Evolutionary conservation across 352 stramenopile genomes (phyloP), one percentile per base, ranked within the genome.

Genomic region (Phytophthora colocasiae): DNA sequence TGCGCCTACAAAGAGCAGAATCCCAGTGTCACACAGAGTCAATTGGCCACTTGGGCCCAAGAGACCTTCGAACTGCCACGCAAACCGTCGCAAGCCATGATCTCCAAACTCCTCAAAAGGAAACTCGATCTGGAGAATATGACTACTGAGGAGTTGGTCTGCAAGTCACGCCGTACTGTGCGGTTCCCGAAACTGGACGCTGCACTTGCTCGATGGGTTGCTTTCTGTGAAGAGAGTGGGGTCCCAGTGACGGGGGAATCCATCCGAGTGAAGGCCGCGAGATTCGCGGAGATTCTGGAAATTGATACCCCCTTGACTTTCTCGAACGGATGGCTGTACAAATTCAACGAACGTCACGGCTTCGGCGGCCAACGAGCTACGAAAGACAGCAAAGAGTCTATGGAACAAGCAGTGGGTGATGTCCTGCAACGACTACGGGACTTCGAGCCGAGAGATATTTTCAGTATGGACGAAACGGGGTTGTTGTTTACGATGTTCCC

Each of bases 261-360:
- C 34, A 64, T 77, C 17, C 61, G 65, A 14, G 6, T 38, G 17
- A 71, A 77, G 56, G 69, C 64, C 4, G 54, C 45, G 27, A 45
- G 10, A 14, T 77, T 74, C 50, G 54, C 69, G 0, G 6, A 64
- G 29, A 49, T 77, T 31, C 49, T 77, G 2, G 12, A 61, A 15
- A 70, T 77, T 9, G 40, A 73, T n/a, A 26, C 43, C 3, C 65
- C 63, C 0, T 50, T 72, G 8, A 71, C 43, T 2, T 74, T 66
- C 44, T 71, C 69, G 4, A 77, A 77, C 38, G 69, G 69, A 56
- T 77, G 69, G 69, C 69, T 77, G 34, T 69, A 67, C 54, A 71
- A 67, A 47, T 77, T 77, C 46, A 74, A 73, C 44, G 60, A 66
- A 56, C 64, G 69, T 6, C 64, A 77, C 34, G 69, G 69, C 10